phyloP scores from a whole-genome alignment of 352 stramenopile genomes.

The Elongisporangium undulatum region DNA sequence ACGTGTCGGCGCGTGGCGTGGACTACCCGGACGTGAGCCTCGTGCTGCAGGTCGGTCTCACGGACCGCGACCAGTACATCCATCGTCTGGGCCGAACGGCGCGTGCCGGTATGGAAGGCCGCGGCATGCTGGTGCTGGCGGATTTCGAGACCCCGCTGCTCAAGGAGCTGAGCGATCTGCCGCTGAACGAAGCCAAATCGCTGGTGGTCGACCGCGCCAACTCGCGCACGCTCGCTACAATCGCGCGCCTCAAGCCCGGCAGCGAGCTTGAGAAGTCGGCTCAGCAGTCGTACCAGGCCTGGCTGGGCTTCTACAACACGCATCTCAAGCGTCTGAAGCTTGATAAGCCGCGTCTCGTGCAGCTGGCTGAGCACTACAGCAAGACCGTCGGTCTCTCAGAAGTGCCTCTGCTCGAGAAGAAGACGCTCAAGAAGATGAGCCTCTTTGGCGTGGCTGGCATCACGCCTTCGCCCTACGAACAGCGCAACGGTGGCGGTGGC shows the following conservation, averaged over 20 bases:
- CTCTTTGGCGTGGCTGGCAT: slow-evolving; percentile 79
- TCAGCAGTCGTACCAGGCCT: slow-evolving; percentile 91
- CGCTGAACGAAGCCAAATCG: slow-evolving; percentile 29
- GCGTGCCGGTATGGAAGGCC: slow-evolving; percentile 82
- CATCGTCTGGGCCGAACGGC: slow-evolving; percentile 94
- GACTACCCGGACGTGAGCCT: slow-evolving; percentile 94
- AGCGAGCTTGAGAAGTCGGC: slow-evolving; percentile 71
- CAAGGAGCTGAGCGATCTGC: slow-evolving; percentile 65
- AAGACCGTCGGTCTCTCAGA: slow-evolving; percentile 52
- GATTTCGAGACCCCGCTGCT: slow-evolving; percentile 82
- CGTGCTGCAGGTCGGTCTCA: slow-evolving; percentile 83
- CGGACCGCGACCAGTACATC: slow-evolving; percentile 92
- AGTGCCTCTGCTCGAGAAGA: slow-evolving; percentile 84
- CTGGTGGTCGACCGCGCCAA: slow-evolving; percentile 12
- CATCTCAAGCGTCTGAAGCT: slow-evolving; percentile 52
- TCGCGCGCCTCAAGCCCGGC: slow-evolving; percentile 33
- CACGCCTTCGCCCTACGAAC: slow-evolving; percentile 33
- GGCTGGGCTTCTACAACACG: slow-evolving; percentile 94
- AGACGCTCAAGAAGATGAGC: slow-evolving; percentile 79
- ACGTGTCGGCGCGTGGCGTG: slow-evolving; percentile 93
- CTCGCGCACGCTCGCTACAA: slow-evolving; percentile 22
- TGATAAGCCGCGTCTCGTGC: slow-evolving; percentile 52
- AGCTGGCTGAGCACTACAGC: slow-evolving; percentile 63
- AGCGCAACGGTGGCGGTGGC: slow-evolving; percentile 17
- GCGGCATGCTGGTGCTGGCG: slow-evolving; percentile 77